These are phyloP conservation scores for Nowakowskiella sp. DNA, from an alignment of 192 early-diverging fungal species.

Conservation along the genomic window DNA sequence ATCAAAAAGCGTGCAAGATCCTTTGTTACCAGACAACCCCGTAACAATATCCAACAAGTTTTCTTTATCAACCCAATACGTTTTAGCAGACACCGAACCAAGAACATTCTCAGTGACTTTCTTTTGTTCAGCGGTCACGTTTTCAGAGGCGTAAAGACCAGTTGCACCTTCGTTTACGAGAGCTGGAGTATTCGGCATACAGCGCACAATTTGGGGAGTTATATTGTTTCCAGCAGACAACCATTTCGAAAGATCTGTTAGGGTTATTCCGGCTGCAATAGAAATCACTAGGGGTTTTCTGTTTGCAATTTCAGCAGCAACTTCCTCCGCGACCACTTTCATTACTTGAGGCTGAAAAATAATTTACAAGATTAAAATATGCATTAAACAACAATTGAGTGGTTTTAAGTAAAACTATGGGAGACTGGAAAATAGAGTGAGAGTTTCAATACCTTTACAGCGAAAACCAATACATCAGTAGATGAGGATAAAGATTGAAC, in stretches of 20 bases:
- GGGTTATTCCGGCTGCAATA: slow-evolving; percentile 82
- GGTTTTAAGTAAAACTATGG: no score
- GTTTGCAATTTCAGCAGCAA: slow-evolving; percentile 38
- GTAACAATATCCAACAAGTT: slow-evolving; percentile 77
- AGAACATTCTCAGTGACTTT: slow-evolving; percentile 60
- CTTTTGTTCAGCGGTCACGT: slow-evolving; percentile 54
- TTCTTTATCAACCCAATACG: slow-evolving; percentile 78
- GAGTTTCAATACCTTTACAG: no score
- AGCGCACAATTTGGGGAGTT: slow-evolving; percentile 57
- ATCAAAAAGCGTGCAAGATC: no score
- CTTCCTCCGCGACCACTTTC: slow-evolving; percentile 52
- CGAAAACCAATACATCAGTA: no score
- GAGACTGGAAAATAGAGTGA: no score
- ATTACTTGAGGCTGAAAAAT: slow-evolving; percentile 93
- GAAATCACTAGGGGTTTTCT: slow-evolving; percentile 64
- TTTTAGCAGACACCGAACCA: slow-evolving; percentile 64
- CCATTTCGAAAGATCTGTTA: slow-evolving; percentile 68
- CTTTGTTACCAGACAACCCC: slow-evolving; percentile 55
- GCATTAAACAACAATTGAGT: no score
- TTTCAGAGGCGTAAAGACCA: slow-evolving; percentile 65
- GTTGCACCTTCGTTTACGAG: slow-evolving; percentile 80
- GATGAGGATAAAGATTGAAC: no score
- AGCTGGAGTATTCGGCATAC: slow-evolving; percentile 96
- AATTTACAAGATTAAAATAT: no score
- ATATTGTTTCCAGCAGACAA: slow-evolving; percentile 28